phyloP scores from a whole-genome alignment of 345 rosid species.

The Pelargonium nanum region DNA sequence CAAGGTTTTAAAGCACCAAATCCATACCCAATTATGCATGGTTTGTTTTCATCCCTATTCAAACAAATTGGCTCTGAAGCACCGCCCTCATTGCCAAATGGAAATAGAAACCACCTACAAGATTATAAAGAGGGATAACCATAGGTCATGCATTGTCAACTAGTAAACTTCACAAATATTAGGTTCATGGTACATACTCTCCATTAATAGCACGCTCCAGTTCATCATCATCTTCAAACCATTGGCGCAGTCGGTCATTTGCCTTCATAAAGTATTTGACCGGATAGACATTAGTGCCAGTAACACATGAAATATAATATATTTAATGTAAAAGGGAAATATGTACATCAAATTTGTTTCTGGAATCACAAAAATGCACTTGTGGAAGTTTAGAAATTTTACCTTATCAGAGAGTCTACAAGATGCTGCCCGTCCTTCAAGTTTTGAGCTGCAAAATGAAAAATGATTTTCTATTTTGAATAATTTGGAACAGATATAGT shows the following conservation, averaged over 20 bases:
- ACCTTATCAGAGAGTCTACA: slow-evolving; percentile 91
- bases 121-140: background rate
- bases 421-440: slow-evolving; percentile 61
- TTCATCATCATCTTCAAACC: slow-evolving; percentile 63
- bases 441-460: slow-evolving; percentile 52
- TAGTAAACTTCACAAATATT: background rate
- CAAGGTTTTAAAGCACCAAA: background rate
- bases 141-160: background rate
- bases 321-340: background rate
- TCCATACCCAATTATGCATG: slow-evolving; percentile 52
- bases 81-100: slow-evolving; percentile 27
- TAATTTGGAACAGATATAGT: background rate
- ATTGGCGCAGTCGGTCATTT: slow-evolving; percentile 28
- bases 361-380: background rate
- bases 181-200: slow-evolving; percentile 41
- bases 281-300: too few species aligned
- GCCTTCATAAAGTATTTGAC: slow-evolving; percentile 24
- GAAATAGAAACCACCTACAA: slow-evolving; percentile 57
- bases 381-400: slow-evolving; percentile 8
- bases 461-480: background rate
- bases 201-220: slow-evolving; percentile 69
- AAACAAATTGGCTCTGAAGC: slow-evolving; percentile 37
- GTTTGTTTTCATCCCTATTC: slow-evolving; percentile 42
- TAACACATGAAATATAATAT: background rate
- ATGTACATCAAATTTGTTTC: background rate